phyloP scores from a whole-genome alignment of 352 stramenopile genomes.

The Pythium grandisporangium region DNA sequence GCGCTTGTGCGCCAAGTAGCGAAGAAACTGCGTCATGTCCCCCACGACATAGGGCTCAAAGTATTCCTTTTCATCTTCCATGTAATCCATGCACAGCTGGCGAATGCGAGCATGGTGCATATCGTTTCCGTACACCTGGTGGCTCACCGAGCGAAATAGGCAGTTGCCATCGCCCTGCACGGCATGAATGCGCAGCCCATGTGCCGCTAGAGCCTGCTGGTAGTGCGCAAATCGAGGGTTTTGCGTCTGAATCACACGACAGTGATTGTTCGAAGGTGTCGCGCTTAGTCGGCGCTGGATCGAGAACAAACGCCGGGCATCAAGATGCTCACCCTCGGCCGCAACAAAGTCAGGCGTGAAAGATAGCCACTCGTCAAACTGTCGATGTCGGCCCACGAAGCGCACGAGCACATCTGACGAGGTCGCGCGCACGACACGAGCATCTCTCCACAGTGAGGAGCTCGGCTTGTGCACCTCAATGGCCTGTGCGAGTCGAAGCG shows the following conservation, averaged over 20 bases:
- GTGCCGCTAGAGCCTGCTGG: slow-evolving; percentile 27
- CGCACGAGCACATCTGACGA: slow-evolving; percentile 45
- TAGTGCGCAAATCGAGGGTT: slow-evolving; percentile 78
- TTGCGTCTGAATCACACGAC: slow-evolving; percentile 53
- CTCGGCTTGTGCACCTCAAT: slow-evolving; percentile 50
- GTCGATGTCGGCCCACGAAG: slow-evolving; percentile 49
- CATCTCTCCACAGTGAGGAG: slow-evolving; percentile 51
- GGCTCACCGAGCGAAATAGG: slow-evolving; percentile 93
- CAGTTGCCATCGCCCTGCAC: slow-evolving; percentile 97
- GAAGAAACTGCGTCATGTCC: slow-evolving; percentile 77
- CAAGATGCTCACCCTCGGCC: slow-evolving; percentile 49
- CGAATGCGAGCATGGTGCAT: slow-evolving; percentile 88
- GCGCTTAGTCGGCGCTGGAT: slow-evolving; percentile 34
- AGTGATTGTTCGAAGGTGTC: slow-evolving; percentile 22
- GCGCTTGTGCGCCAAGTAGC: slow-evolving; percentile 89
- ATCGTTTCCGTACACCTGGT: slow-evolving; percentile 95
- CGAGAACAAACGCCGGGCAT: slow-evolving; percentile 5
- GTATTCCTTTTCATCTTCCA: slow-evolving; percentile 90
- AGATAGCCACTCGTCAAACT: slow-evolving; percentile 67
- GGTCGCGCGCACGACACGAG: slow-evolving; percentile 34
- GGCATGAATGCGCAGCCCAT: slow-evolving; percentile 37
- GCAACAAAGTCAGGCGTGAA: slow-evolving; percentile 49
- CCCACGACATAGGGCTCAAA: slow-evolving; percentile 90
- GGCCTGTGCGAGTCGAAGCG: slow-evolving; percentile 55
- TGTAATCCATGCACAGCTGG: slow-evolving; percentile 91